A percentile compares a stretch with the other conserved stretches of the same genome.
These are phyloP conservation scores for Penicillium italicum DNA, from an alignment of 2,329 filamentous ascomycete genomes.

Conservation along the genomic window DNA sequence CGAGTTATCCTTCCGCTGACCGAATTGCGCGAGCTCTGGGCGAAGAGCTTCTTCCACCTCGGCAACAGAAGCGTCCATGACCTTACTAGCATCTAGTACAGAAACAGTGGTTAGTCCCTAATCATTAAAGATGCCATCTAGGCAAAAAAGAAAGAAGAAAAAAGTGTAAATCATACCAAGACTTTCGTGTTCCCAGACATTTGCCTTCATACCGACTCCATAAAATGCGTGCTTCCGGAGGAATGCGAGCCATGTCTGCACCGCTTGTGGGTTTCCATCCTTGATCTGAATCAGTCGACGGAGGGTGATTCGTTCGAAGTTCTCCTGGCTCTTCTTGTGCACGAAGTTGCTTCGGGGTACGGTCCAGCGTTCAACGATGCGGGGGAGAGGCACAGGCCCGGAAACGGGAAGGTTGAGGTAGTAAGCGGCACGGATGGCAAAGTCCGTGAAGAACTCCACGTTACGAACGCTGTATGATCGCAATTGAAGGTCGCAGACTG, in stretches of 20 bases:
- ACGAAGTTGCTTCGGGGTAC: constrained; percentile 86
- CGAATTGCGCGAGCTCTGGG: constrained; percentile 42
- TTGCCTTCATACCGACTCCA: constrained; percentile 98
- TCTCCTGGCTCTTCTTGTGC: constrained; percentile 96
- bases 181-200: constrained; percentile 83
- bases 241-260: constrained; percentile 90
- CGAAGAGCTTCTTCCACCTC: constrained; percentile 42
- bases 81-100: constrained; percentile 39
- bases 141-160: background rate
- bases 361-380: constrained; percentile 89
- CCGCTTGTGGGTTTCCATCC: constrained; percentile 82
- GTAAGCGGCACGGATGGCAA: constrained; percentile 89
- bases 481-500: constrained; percentile 85
- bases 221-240: constrained; percentile 88
- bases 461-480: constrained; percentile 88
- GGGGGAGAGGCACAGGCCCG: constrained; percentile 80
- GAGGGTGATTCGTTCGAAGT: constrained; percentile 88
- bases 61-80: constrained; percentile 38
- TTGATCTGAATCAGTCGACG: constrained; percentile 86
- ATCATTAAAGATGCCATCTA: background rate
- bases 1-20: constrained; percentile 35
- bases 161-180: constrained; percentile 54
- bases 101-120: constrained; percentile 9
- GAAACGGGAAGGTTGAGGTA: constrained; percentile 82
- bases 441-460: constrained; percentile 91